Base-by-base conservation (phyloP, 2,329 filamentous ascomycete species). In the Pseudogymnoascus sp. region DNA sequence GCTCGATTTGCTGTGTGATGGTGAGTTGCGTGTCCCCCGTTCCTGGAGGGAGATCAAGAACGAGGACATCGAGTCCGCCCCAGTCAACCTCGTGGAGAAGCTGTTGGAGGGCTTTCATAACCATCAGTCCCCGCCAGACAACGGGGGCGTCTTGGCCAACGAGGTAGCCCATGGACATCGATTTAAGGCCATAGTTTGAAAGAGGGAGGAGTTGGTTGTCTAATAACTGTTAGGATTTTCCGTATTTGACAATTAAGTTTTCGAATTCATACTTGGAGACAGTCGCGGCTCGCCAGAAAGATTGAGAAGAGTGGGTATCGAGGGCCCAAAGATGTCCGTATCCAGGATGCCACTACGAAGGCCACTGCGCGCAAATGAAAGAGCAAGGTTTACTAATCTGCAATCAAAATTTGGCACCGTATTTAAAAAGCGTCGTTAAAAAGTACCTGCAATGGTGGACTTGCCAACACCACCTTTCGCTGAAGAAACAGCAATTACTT, bases 391-490 rank as follows among this genome's bases (percentile, higher is more conserved):
- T 56, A 84, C 85, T 82, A 66, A 61, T 21, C 50, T n/a, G 16
- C n/a, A 33, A 35, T 56, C 29, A 56, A 35, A 24, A 31, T 21
- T 6, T 31, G 37, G 14, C 19, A 47, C 61, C 6, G 13, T 19
- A 5, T 24, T 14, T 42, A n/a, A 35, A 47, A 3, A 40, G 21
- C 4, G 6, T 56, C 74, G 50, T 56, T 35, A 33, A 56, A 50
- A 56, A 35, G 33, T 71, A 90, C 90, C 89, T 64, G 93, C 88
- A 50, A 97, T 86, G 6, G 95, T 99, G 69, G 91, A 96, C 74
- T 99, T 99, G 1, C 95, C 95, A 0, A 99, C 95, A n/a, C 95
- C 95, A 2, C 95, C 95, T 73, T 99, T 99, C 13, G 95, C 95
- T 1, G 93, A 97, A 3, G 92, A 96, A 13, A 99, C 91, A n/a